Conservation (phyloP, 2,329 filamentous ascomycete genomes). For the Bisporella sp. region DNA sequence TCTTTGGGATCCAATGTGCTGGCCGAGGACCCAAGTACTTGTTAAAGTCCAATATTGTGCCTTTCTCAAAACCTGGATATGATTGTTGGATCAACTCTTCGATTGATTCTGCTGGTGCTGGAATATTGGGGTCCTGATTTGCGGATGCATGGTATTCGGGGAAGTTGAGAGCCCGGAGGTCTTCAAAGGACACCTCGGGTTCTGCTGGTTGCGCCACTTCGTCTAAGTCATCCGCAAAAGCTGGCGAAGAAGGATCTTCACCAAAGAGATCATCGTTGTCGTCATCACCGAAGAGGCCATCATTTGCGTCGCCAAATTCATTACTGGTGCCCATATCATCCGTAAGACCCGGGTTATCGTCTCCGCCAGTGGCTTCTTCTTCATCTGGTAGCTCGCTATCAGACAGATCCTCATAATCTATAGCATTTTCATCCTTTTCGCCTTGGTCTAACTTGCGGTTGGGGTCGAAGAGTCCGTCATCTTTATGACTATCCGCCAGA, state of each 20-base stretch:
- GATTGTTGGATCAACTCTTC: constrained; percentile 71
- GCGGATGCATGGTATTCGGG: constrained; percentile 29
- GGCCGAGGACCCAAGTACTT: constrained; percentile 77
- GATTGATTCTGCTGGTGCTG: constrained; percentile 63
- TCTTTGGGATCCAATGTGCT: constrained; percentile 71
- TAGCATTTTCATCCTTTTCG: constrained; percentile 85
- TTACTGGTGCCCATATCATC: constrained; percentile 55
- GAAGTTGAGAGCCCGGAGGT: constrained; percentile 37
- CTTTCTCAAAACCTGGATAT: constrained; percentile 74
- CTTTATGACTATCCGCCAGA: background rate
- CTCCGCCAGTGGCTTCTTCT: constrained; percentile 39
- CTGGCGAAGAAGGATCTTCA: constrained; percentile 9
- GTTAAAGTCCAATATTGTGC: constrained; percentile 70
- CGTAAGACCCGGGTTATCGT: constrained; percentile 27
- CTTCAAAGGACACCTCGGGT: constrained; percentile 10
- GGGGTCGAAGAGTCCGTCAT: constrained; percentile 32
- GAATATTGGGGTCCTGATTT: constrained; percentile 57
- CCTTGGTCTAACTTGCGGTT: constrained; percentile 49
- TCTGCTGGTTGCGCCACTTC: constrained; percentile 7
- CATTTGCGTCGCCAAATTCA: constrained; percentile 44
- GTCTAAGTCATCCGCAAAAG: constrained; percentile 10
- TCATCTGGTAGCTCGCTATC: constrained; percentile 88
- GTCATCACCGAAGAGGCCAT: constrained; percentile 55
- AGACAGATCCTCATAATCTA: constrained; percentile 86
- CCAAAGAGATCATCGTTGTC: constrained; percentile 24